These are phyloP conservation scores for Orychophragmus violaceus DNA, from an alignment of 345 rosid genomes.

Conservation along the genomic window DNA sequence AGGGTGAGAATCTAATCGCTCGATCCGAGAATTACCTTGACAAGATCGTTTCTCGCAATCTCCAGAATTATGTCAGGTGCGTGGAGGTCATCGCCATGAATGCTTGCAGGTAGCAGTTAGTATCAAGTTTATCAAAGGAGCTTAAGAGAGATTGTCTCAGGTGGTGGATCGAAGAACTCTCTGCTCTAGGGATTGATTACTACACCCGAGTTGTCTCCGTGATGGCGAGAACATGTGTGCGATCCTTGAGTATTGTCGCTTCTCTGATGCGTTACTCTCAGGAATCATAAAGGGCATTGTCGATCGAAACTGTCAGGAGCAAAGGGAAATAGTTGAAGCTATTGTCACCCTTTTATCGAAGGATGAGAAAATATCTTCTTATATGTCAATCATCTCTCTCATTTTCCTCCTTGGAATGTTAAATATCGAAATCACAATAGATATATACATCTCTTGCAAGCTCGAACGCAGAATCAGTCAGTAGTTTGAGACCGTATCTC, in stretches of 20 bases:
- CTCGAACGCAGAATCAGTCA: slow-evolving; percentile 58
- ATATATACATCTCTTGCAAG: slow-evolving; percentile 45
- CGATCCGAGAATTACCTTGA: slow-evolving; percentile 56
- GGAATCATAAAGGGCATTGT: slow-evolving; percentile 45
- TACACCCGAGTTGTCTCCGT: slow-evolving; percentile 55
- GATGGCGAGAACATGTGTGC: slow-evolving; percentile 52
- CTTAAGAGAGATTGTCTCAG: slow-evolving; percentile 46
- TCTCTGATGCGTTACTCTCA: slow-evolving; percentile 81
- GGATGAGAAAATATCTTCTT: slow-evolving; percentile 40
- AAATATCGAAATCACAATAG: slow-evolving; percentile 49
- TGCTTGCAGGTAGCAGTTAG: slow-evolving; percentile 71
- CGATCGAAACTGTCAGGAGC: slow-evolving; percentile 47
- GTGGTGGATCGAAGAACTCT: slow-evolving; percentile 81
- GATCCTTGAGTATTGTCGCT: slow-evolving; percentile 46
- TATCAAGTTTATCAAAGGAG: slow-evolving; percentile 52
- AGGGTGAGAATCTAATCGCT: slow-evolving; percentile 57
- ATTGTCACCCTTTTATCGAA: slow-evolving; percentile 54
- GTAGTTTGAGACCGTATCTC: slow-evolving; percentile 52
- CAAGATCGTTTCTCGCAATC: slow-evolving; percentile 50
- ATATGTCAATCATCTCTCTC: slow-evolving; percentile 34
- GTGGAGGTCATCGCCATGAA: slow-evolving; percentile 68
- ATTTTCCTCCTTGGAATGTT: slow-evolving; percentile 78
- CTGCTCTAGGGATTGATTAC: slow-evolving; percentile 47
- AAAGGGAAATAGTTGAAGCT: slow-evolving; percentile 53
- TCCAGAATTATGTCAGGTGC: slow-evolving; percentile 59